Conservation (phyloP, 1,284 basidiomycete genomes). For the Porogramme epimiltina region DNA sequence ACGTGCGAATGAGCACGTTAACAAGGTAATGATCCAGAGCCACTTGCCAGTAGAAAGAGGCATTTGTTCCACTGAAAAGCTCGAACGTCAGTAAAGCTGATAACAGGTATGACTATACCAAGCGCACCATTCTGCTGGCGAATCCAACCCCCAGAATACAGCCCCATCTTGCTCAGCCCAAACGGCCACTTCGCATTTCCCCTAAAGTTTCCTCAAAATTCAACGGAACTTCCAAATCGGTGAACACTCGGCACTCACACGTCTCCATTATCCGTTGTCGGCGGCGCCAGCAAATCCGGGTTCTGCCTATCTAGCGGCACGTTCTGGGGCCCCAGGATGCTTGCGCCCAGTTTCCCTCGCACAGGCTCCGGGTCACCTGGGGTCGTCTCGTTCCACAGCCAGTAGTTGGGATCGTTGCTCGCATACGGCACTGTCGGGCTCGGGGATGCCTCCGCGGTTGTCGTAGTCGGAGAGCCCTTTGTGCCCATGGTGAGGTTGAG, state of each 20-base stretch:
- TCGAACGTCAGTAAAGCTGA: too few relatives aligned
- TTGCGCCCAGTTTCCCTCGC: constrained; percentile 46
- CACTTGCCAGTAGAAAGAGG: constrained; percentile 55
- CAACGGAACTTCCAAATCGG: background rate
- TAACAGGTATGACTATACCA: too few relatives aligned
- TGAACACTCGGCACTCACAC: constrained; percentile 40
- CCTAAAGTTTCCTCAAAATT: too few relatives aligned
- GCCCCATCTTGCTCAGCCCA: constrained; percentile 61
- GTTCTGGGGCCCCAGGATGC: constrained; percentile 57
- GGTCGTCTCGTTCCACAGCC: constrained; percentile 30
- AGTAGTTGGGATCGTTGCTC: constrained; percentile 52
- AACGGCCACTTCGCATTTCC: constrained; percentile 70
- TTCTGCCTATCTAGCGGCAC: constrained; percentile 51
- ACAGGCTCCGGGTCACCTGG: constrained; percentile 33
- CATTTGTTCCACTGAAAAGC: constrained; percentile 54
- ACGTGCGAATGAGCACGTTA: background rate
- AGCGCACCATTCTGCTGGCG: constrained; percentile 59
- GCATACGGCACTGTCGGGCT: constrained; percentile 36
- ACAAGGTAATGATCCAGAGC: background rate
- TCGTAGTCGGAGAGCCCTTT: constrained; percentile 2
- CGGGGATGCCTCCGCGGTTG: background rate
- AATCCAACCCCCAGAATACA: constrained; percentile 72
- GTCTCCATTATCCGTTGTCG: constrained; percentile 61
- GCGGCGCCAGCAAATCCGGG: constrained; percentile 62
- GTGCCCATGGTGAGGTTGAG: background rate